Conservation (phyloP, 805 yeast species). For the Cyberlindnera bimundalis region DNA sequence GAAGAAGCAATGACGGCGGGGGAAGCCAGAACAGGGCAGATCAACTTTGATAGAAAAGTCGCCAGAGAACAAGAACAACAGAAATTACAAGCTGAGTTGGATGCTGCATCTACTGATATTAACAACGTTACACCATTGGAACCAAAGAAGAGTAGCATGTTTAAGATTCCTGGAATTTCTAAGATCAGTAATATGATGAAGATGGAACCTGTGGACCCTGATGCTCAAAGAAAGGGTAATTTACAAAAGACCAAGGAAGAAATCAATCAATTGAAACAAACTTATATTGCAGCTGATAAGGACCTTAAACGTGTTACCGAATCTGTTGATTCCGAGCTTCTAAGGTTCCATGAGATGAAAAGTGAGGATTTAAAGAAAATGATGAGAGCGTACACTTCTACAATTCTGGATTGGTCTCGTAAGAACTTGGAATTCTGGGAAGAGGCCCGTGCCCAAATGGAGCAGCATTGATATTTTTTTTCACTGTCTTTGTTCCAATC, state of each 20-base stretch:
- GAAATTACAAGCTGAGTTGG: slow-evolving; percentile 4
- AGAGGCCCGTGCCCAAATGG: slow-evolving; percentile 40
- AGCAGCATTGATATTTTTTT: not conserved
- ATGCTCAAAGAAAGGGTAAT: slow-evolving; percentile 52
- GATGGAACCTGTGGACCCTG: slow-evolving; percentile 60
- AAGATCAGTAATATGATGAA: slow-evolving; percentile 50
- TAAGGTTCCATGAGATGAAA: slow-evolving; percentile 45
- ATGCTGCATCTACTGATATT: slow-evolving; percentile 5
- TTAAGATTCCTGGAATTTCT: slow-evolving; percentile 52
- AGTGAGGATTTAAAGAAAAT: slow-evolving; percentile 50
- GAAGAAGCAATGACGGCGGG: slow-evolving; percentile 29
- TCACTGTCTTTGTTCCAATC: too few species aligned
- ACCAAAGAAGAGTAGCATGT: slow-evolving; percentile 32
- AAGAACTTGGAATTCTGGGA: slow-evolving; percentile 67
- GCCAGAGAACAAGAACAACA: slow-evolving; percentile 20
- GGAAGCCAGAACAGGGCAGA: slow-evolving; percentile 26
- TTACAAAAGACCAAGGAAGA: slow-evolving; percentile 42
- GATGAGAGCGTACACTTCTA: slow-evolving; percentile 49
- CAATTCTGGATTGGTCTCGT: slow-evolving; percentile 62
- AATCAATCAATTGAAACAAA: slow-evolving; percentile 45
- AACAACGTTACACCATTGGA: slow-evolving; percentile 17
- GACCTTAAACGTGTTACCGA: slow-evolving; percentile 49
- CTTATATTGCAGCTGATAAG: slow-evolving; percentile 47
- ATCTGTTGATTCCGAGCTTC: slow-evolving; percentile 39
- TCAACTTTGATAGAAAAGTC: slow-evolving; percentile 27